Conservation (phyloP, 176 grass and related monocot species). For the Guadua angustifolia region DNA sequence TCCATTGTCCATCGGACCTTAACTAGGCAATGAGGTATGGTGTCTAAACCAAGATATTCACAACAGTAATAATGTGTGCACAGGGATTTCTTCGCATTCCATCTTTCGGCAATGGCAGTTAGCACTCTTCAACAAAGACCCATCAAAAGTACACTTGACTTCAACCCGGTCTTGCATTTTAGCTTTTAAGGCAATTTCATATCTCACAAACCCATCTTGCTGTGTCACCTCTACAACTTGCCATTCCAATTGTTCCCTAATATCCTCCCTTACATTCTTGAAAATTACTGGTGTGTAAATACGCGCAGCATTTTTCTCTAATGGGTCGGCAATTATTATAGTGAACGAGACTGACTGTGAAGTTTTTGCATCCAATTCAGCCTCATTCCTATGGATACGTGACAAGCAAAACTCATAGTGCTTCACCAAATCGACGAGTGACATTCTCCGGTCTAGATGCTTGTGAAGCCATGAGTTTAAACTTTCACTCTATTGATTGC, state of each 20-base stretch:
- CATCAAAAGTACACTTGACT: too few relatives aligned
- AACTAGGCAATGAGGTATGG: background rate
- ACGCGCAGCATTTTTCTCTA: constrained; percentile 19
- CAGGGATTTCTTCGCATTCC: too few relatives aligned
- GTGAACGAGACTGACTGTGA: background rate
- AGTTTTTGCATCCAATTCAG: constrained; percentile 16
- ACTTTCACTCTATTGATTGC: constrained; percentile 32
- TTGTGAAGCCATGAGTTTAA: constrained; percentile 14
- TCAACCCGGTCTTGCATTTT: too few relatives aligned
- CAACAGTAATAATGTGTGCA: too few relatives aligned
- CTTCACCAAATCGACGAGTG: constrained; percentile 35
- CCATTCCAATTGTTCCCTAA: constrained; percentile 1
- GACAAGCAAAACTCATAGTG: constrained; percentile 32
- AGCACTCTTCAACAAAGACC: too few relatives aligned
- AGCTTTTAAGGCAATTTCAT: too few relatives aligned
- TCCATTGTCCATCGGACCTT: too few relatives aligned
- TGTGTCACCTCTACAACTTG: background rate
- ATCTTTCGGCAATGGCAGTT: too few relatives aligned
- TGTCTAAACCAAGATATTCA: background rate
- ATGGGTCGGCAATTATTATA: background rate
- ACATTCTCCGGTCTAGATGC: constrained; percentile 24
- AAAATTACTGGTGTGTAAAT: constrained; percentile 41
- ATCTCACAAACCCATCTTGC: background rate
- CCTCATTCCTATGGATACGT: constrained; percentile 35
- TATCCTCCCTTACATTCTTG: background rate